Conservation (phyloP, 331 rosid genomes). For the Phaseolus coccineus region DNA sequence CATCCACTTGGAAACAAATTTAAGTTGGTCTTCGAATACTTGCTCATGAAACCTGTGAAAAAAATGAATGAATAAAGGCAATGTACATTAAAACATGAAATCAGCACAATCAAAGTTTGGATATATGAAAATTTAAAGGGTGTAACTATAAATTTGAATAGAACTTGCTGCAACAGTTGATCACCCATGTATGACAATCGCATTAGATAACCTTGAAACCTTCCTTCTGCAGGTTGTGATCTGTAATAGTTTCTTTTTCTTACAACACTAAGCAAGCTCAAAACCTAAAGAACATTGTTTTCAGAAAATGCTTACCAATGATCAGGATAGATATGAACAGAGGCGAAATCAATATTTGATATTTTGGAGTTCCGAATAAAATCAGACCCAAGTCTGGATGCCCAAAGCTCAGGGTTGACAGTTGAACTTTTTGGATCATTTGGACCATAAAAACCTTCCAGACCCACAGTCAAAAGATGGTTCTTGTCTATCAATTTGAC, state of each 20-base stretch:
- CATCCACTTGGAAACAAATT: slow-evolving; percentile 92
- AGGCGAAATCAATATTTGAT: slow-evolving; percentile 77
- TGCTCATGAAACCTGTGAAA: slow-evolving; percentile 72
- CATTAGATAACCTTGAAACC: slow-evolving; percentile 2
- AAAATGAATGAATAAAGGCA: not conserved
- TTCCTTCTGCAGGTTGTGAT: slow-evolving; percentile 19
- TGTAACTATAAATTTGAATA: not conserved
- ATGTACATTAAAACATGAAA: not conserved
- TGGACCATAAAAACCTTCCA: slow-evolving; percentile 98
- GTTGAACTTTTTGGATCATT: slow-evolving; percentile 69
- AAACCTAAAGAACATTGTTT: not conserved
- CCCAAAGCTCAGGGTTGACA: slow-evolving; percentile 92
- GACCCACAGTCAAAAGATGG: slow-evolving; percentile 88
- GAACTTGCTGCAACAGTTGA: not conserved
- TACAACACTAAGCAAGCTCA: slow-evolving; percentile 25
- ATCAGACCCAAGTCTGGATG: slow-evolving; percentile 93
- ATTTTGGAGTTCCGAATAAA: slow-evolving; percentile 81
- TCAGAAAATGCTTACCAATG: slow-evolving; percentile 76
- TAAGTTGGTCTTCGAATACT: slow-evolving; percentile 70
- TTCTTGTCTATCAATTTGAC: slow-evolving; percentile 91
- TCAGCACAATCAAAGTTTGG: not conserved
- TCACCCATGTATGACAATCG: slow-evolving; percentile 25
- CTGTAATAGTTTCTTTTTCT: not conserved
- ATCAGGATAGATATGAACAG: slow-evolving; percentile 95
- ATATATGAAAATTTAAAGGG: slow-evolving; percentile 8